A percentile compares a stretch with the other conserved stretches of the same genome.
These are phyloP conservation scores for Plantago elongata DNA, from an alignment of 257 asterid genomes.

Conservation along the genomic window DNA sequence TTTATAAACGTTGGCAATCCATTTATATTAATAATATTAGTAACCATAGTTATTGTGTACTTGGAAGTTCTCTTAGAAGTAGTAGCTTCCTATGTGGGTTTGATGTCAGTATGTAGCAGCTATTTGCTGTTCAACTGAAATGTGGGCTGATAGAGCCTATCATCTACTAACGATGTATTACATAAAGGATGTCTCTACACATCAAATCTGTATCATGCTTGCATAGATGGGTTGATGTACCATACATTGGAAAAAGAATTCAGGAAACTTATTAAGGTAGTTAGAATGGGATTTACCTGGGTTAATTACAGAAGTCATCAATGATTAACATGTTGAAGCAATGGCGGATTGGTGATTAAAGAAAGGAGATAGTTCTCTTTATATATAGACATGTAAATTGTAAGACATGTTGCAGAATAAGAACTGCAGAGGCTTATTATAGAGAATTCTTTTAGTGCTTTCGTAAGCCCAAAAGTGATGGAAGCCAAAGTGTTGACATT, in stretches of 20 bases:
- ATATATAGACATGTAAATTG: neutral
- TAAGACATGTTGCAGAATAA: neutral
- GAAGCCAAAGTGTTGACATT: too few relatives aligned
- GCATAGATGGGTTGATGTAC: neutral
- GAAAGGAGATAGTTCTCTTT: constrained; percentile 4
- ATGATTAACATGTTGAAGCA: neutral
- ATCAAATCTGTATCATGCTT: neutral
- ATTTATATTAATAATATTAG: neutral
- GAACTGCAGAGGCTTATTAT: neutral
- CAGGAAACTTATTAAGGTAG: neutral
- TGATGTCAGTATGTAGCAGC: too few relatives aligned
- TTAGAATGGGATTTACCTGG: too few relatives aligned
- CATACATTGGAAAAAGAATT: neutral
- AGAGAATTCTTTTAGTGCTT: too few relatives aligned
- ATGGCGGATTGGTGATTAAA: neutral
- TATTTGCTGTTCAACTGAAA: too few relatives aligned
- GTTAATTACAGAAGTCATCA: neutral
- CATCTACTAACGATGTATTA: too few relatives aligned
- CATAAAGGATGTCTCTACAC: too few relatives aligned
- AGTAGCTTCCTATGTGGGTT: too few relatives aligned
- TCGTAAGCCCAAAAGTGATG: too few relatives aligned
- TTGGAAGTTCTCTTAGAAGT: too few relatives aligned
- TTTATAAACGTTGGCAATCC: neutral
- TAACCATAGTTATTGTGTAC: neutral
- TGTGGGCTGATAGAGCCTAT: too few relatives aligned